phyloP scores from a whole-genome alignment of 495 filamentous ascomycete species.

The Xylaria venustula region DNA sequence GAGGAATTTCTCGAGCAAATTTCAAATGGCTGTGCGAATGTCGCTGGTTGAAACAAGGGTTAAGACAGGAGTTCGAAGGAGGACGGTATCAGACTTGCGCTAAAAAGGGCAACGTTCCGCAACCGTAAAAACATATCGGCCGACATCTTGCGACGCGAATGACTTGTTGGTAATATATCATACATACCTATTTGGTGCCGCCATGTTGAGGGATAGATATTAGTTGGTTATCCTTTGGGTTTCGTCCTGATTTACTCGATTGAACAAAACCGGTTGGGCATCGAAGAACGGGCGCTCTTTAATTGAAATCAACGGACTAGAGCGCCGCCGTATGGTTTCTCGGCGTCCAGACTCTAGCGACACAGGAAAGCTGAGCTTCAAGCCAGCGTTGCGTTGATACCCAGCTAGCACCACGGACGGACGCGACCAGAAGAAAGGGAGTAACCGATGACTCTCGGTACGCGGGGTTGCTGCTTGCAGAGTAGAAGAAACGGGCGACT shows the following conservation, averaged over 20 bases:
- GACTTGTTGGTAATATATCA: not conserved
- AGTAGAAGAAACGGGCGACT: not conserved
- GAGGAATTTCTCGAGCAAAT: not conserved
- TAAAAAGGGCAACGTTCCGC: not conserved
- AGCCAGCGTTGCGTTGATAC: constrained; percentile 5
- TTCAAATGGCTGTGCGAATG: not conserved
- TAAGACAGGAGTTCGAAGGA: not conserved
- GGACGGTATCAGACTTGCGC: constrained; percentile 1
- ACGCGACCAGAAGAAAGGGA: not conserved
- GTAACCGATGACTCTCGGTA: not conserved
- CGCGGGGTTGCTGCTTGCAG: constrained; percentile 11
- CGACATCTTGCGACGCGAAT: not conserved
- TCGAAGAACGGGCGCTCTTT: constrained; percentile 5
- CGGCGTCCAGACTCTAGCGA: not conserved
- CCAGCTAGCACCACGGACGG: not conserved
- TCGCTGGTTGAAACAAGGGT: not conserved
- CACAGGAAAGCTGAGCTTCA: not conserved
- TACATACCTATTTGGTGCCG: constrained; percentile 30
- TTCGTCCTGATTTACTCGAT: not conserved
- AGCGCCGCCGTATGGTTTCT: constrained; percentile 1
- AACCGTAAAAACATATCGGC: not conserved
- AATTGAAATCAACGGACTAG: constrained; percentile 3
- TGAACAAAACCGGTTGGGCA: constrained; percentile 1
- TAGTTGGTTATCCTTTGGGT: not conserved
- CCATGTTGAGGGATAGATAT: constrained; percentile 16